Conservation (phyloP, 371 early-diverging fungal species). For the Dinochytrium kinnereticum region DNA sequence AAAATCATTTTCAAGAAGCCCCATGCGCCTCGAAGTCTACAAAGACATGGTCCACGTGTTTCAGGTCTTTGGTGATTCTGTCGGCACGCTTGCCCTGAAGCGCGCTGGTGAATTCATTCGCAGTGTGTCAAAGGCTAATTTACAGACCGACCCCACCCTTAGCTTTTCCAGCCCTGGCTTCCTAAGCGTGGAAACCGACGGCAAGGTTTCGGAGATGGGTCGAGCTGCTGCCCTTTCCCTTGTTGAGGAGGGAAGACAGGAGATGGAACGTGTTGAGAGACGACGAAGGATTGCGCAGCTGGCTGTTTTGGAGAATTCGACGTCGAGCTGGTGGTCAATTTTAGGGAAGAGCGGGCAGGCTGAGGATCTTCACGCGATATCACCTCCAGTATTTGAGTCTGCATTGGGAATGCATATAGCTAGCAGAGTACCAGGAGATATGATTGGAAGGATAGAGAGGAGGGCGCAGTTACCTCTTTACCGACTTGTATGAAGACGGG, state of each 20-base stretch:
- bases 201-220: background rate
- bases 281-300: background rate
- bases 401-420: too few relatives aligned
- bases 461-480: constrained; percentile 1
- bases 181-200: background rate
- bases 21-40: constrained; percentile 26
- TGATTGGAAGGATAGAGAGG: constrained; percentile 2
- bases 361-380: too few relatives aligned
- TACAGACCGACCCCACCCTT: background rate
- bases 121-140: background rate
- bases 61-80: constrained; percentile 35
- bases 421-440: too few relatives aligned
- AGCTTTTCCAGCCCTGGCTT: background rate
- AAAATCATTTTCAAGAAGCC: constrained; percentile 14
- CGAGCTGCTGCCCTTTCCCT: background rate
- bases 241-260: background rate
- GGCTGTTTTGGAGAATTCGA: too few relatives aligned
- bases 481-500: background rate
- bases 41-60: constrained; percentile 40
- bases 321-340: too few relatives aligned
- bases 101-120: constrained; percentile 29
- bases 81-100: constrained; percentile 20
- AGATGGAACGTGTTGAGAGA: background rate
- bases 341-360: too few relatives aligned
- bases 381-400: too few relatives aligned